phyloP scores from a whole-genome alignment of 352 stramenopile species.

The Halophytophthora polymorphica region DNA sequence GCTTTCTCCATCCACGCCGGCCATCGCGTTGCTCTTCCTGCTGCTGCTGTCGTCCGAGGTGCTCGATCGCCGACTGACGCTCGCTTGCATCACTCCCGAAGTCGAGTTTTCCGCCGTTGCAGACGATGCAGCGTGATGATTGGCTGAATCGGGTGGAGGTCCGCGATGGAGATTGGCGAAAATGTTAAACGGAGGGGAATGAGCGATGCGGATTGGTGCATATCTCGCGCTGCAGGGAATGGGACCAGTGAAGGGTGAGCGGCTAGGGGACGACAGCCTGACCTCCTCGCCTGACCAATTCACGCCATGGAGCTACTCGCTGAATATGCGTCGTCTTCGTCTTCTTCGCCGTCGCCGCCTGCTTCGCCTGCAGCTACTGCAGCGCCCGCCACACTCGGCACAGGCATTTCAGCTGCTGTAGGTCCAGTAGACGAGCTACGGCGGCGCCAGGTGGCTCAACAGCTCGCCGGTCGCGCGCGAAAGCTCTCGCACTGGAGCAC shows the following conservation, averaged over 20 bases:
- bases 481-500: conserved; percentile 4
- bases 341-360: conserved; percentile 5
- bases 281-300: not conserved
- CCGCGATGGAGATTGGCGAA: not conserved
- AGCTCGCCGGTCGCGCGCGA: conserved; percentile 1
- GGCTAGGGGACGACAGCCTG: not conserved
- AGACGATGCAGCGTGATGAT: not conserved
- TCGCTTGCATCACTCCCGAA: no score
- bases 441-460: conserved; percentile 1
- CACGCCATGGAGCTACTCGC: conserved; percentile 19
- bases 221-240: no score
- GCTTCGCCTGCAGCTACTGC: not conserved
- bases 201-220: no score
- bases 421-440: not conserved
- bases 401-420: not conserved
- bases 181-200: no score
- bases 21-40: not conserved
- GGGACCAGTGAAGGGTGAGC: conserved; percentile 1
- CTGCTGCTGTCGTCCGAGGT: no score
- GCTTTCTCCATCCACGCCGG: no score
- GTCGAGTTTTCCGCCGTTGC: not conserved
- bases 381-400: not conserved
- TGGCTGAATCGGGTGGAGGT: not conserved
- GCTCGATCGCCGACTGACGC: no score
- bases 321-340: conserved; percentile 13